Base-by-base conservation (phyloP, 208 protist species). In the Crithidia expoeki region DNA sequence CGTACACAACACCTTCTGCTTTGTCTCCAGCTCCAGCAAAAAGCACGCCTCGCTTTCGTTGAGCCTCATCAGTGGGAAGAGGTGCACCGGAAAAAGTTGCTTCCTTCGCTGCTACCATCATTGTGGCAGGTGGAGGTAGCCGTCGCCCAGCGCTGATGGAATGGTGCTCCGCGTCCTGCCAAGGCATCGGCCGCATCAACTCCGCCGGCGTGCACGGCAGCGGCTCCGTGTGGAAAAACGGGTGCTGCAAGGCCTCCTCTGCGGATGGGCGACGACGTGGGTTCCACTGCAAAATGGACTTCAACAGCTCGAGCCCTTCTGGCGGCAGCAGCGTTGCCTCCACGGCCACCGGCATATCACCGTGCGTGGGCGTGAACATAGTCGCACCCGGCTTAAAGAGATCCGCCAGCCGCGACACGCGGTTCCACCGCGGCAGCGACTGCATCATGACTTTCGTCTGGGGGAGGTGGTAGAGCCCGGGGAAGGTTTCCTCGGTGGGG, bases 401-500 rank as follows among this genome's bases (percentile, higher is more conserved):
- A 5, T 77, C 65, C 0, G 46, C 57, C 46, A 95, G 82, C 17
- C 55, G 65, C 51, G 83, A 80, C 25, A 70, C 74, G 44, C 84
- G 83, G 56, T 92, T 92, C 64, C 80, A 93, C 9, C 76, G 68
- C 7, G 64, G 70, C 19, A 96, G 68, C 25, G 68, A 76, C 21
- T 85, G 86, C 74, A 96, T 80, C 66, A 84, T 65, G 19, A 82
- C 58, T 28, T 68, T 57, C 3, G 84, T 81, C 21, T 78, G 70
- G 0, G 78, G 81, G 19, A 93, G 73, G 51, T 90, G 81, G 56
- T 93, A 96, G 4, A 96, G 38, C 2, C 89, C 92, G 46, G 85
- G 76, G 68, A 94, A 96, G 0, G 71, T 82, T 49, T 85, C 80
- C 73, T 96, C 86, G 2, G 81, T 99, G 4, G 98, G 98, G 16